Base-by-base conservation (phyloP, 2,329 filamentous ascomycete genomes). In the Balansia obtecta region DNA sequence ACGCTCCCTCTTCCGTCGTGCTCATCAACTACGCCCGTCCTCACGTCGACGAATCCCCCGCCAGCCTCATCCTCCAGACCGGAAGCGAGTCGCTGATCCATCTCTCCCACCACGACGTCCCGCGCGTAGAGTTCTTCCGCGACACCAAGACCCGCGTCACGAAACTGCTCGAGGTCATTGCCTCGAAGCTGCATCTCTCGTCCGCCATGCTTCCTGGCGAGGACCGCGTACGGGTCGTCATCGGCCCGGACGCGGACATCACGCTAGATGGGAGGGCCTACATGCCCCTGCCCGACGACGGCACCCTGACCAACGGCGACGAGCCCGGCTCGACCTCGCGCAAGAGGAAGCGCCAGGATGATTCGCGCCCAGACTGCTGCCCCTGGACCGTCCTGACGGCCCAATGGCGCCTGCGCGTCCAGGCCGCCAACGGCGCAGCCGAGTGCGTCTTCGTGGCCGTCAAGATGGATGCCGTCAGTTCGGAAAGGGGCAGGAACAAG, bases 21-120 rank as follows among this genome's bases (percentile, higher is more conserved):
- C 86, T 79, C 72, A 80, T 95, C 30, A 80, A 80, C 55, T 97
- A 97, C 60, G 80, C 86, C 13, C 81, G 91, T 6, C 91, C 91
- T 0, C 94, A 84, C 60, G 82, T 88, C n/a, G 89, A 96, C 63
- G 81, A 87, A 49, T 74, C 73, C 20, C 68, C 84, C 0, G 74
- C 80, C 52, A 86, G 90, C 62, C 75, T 96, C 20, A 75, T 97
- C 27, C 69, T 96, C 2, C 88, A 97, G 64, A 85, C 94, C 46
- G 81, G 83, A 16, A 75, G 74, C 43, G 85, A 88, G 58, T 74
- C 74, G 48, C 85, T 80, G 32, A 63, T 87, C 37, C 73, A 82
- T 56, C 68, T 78, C 47, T 59, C 59, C 2, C 44, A 56, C 2
- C 44, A 56, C 20, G 59, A 58, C 11, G 60, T 57, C 12, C 57